A percentile compares a stretch with the other conserved stretches of the same genome.
phyloP scores from a whole-genome alignment of 345 rosid species.

The Populus ilicifolia region DNA sequence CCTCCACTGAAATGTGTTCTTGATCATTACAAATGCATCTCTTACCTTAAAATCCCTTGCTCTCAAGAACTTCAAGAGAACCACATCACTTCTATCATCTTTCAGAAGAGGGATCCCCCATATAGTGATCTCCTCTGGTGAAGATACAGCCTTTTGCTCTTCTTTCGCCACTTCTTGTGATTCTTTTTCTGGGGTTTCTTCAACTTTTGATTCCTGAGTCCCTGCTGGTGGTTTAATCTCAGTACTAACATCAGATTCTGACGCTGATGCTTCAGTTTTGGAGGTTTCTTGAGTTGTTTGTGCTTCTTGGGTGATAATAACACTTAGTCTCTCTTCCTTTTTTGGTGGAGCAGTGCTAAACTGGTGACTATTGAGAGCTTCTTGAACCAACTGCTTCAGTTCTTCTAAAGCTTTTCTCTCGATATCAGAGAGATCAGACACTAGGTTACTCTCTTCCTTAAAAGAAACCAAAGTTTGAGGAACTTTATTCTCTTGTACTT shows the following conservation, averaged over 20 bases:
- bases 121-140: slow-evolving; percentile 37
- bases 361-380: slow-evolving; percentile 47
- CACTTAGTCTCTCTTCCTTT: slow-evolving; percentile 6
- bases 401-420: slow-evolving; percentile 62
- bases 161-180: slow-evolving; percentile 14
- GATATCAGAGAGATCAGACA: slow-evolving; percentile 47
- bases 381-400: slow-evolving; percentile 50
- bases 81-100: slow-evolving; percentile 68
- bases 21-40: slow-evolving; percentile 73
- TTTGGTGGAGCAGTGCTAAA: slow-evolving; percentile 39
- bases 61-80: slow-evolving; percentile 66
- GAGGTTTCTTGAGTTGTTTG: background rate
- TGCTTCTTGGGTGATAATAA: background rate
- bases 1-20: slow-evolving; percentile 73
- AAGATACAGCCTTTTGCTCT: slow-evolving; percentile 17
- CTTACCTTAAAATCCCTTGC: slow-evolving; percentile 78
- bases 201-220: slow-evolving; percentile 20
- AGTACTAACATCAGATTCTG: slow-evolving; percentile 27
- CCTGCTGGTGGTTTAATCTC: slow-evolving; percentile 22
- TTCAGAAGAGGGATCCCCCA: slow-evolving; percentile 78
- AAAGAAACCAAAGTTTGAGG: slow-evolving; percentile 42
- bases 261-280: slow-evolving; percentile 8
- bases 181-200: slow-evolving; percentile 18
- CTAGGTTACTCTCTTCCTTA: slow-evolving; percentile 66
- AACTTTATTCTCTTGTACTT: slow-evolving; percentile 26